These are phyloP conservation scores for Urochloa ruziziensis DNA, from an alignment of 176 grass and related monocot genomes.

Conservation along the genomic window DNA sequence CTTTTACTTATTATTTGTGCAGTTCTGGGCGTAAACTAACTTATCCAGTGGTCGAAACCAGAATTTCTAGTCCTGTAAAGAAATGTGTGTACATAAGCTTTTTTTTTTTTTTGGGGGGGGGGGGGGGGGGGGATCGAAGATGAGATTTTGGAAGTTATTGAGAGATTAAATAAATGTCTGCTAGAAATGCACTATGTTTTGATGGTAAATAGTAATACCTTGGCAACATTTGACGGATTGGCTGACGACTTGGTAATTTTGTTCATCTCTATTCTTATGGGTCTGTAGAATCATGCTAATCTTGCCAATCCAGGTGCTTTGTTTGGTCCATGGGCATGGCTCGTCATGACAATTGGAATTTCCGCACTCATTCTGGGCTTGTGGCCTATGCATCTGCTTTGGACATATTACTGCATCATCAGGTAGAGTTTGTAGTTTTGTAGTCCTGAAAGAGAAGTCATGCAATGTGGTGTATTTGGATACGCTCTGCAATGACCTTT, in stretches of 20 bases:
- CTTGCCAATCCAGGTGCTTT: constrained; percentile 51
- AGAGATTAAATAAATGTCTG: neutral
- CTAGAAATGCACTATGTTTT: neutral
- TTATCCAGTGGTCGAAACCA: neutral
- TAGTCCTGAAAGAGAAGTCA: constrained; percentile 8
- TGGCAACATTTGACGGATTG: neutral
- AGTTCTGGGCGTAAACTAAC: neutral
- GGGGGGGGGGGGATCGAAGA: too few relatives aligned
- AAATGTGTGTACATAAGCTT: neutral
- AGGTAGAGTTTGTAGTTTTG: constrained; percentile 54
- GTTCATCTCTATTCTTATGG: neutral
- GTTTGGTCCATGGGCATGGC: constrained; percentile 68
- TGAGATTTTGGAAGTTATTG: neutral
- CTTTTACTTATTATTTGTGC: neutral
- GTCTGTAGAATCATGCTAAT: neutral
- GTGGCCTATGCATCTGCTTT: constrained; percentile 81
- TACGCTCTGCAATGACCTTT: constrained; percentile 7
- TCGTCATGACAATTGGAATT: constrained; percentile 78
- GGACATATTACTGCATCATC: constrained; percentile 91
- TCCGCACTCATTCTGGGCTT: constrained; percentile 67
- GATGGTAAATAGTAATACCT: neutral
- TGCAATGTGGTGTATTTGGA: constrained; percentile 30
- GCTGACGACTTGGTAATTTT: neutral
- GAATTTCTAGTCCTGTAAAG: neutral
- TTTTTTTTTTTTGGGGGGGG: too few relatives aligned